phyloP scores from a whole-genome alignment of 805 yeast species.

The Hanseniaspora jakobsenii region DNA sequence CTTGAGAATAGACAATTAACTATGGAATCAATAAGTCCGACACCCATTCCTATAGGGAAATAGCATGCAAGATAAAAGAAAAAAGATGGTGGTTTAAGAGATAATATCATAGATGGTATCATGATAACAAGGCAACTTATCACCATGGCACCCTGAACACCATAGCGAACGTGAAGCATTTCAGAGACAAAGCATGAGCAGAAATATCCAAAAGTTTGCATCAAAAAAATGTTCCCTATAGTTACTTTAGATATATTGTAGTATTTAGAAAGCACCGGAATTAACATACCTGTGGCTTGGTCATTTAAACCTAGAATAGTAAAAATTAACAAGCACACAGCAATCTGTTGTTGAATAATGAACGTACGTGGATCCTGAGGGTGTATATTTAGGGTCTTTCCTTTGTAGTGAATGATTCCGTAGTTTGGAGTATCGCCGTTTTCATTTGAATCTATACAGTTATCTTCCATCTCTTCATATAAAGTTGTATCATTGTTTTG shows the following conservation, averaged over 20 bases:
- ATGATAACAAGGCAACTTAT: slow-evolving; percentile 19
- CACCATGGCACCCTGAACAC: slow-evolving; percentile 26
- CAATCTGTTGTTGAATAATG: background rate
- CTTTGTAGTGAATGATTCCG: no score
- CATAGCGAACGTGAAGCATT: slow-evolving; percentile 21
- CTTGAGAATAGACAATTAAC: slow-evolving; percentile 28
- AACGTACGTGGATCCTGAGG: slow-evolving; percentile 4
- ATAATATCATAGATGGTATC: slow-evolving; percentile 14
- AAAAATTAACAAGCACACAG: slow-evolving; percentile 17
- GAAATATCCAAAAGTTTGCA: slow-evolving; percentile 26
- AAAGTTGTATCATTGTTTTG: no score
- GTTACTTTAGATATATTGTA: slow-evolving; percentile 22
- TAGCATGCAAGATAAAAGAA: slow-evolving; percentile 21
- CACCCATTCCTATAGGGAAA: slow-evolving; percentile 27
- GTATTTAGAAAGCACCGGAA: slow-evolving; percentile 25
- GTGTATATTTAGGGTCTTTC: background rate
- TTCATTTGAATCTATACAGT: no score
- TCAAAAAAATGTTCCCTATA: slow-evolving; percentile 25
- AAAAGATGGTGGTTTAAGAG: slow-evolving; percentile 22
- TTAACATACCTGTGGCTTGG: slow-evolving; percentile 27
- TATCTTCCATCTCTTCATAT: no score
- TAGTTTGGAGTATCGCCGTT: no score
- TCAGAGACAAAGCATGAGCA: slow-evolving; percentile 26
- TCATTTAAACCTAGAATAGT: slow-evolving; percentile 28
- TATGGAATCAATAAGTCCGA: slow-evolving; percentile 28